These are phyloP conservation scores for Malassezia yamatoensis DNA, from an alignment of 1,284 basidiomycete genomes.

Conservation along the genomic window DNA sequence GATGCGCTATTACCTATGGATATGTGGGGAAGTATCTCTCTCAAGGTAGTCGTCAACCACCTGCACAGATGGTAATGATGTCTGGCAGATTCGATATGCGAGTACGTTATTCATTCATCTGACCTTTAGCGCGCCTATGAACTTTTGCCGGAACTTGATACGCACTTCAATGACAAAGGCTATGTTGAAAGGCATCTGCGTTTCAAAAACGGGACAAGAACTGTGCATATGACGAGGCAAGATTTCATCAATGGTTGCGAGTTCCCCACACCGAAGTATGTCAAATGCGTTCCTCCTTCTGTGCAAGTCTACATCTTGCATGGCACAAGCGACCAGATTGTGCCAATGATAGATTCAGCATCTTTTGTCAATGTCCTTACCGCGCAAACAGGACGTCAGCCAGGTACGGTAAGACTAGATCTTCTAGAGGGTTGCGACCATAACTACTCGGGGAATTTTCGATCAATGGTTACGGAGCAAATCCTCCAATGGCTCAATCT, in stretches of 20 bases:
- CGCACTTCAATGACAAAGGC: conserved; percentile 4
- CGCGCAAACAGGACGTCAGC: conserved; percentile 1
- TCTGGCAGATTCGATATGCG: background rate
- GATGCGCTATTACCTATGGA: background rate
- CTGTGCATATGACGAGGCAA: background rate
- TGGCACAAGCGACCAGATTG: conserved; percentile 7
- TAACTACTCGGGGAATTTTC: conserved; percentile 3
- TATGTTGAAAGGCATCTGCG: background rate
- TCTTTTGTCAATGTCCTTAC: conserved; percentile 3
- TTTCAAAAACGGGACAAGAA: background rate
- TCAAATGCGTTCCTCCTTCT: background rate
- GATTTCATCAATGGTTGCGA: conserved; percentile 1
- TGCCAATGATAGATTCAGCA: conserved; percentile 5
- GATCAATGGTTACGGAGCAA: background rate
- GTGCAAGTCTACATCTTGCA: conserved; percentile 8
- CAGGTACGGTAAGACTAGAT: conserved; percentile 3
- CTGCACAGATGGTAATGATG: background rate
- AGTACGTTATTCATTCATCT: background rate
- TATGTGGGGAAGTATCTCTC: conserved; percentile 1
- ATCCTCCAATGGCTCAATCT: background rate
- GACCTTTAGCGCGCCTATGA: background rate
- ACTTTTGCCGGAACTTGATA: background rate
- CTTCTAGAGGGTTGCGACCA: conserved; percentile 9
- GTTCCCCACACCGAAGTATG: background rate
- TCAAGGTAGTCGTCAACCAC: background rate